phyloP scores from a whole-genome alignment of 257 asterid genomes.

The Lycium barbarum region DNA sequence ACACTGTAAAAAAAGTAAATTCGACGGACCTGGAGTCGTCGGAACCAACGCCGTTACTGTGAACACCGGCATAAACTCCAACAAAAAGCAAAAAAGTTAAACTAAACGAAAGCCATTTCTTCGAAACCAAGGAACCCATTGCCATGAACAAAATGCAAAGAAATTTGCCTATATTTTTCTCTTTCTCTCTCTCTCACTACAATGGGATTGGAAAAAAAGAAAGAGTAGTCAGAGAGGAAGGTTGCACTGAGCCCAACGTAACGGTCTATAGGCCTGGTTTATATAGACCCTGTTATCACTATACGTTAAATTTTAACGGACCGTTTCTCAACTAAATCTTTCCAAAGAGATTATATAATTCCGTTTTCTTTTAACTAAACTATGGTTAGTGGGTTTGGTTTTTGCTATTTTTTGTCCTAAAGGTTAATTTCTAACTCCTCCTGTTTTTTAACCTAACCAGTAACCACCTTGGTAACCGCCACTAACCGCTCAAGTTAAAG shows the following conservation, averaged over 20 bases:
- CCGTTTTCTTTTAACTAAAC: constrained; percentile 30
- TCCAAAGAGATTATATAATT: neutral
- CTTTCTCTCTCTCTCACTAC: constrained; percentile 30
- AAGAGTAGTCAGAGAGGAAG: constrained; percentile 37
- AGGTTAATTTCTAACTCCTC: neutral
- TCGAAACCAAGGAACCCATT: constrained; percentile 40
- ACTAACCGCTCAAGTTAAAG: constrained; percentile 44
- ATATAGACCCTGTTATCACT: constrained; percentile 54
- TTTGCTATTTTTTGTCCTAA: neutral
- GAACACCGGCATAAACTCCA: constrained; percentile 46
- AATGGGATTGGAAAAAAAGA: constrained; percentile 31
- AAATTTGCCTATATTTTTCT: constrained; percentile 26
- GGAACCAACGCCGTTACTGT: constrained; percentile 36
- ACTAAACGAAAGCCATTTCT: constrained; percentile 46
- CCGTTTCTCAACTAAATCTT: constrained; percentile 50
- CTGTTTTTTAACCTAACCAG: constrained; percentile 31
- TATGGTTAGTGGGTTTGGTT: constrained; percentile 36
- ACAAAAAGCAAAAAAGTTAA: constrained; percentile 49
- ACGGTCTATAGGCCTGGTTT: constrained; percentile 59
- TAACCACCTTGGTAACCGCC: constrained; percentile 50
- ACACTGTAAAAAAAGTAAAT: neutral
- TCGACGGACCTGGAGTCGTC: constrained; percentile 49
- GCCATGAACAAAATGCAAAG: neutral
- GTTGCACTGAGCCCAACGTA: constrained; percentile 58
- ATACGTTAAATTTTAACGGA: constrained; percentile 56